Conservation (phyloP, 345 rosid genomes). For the Syzygium aromaticum region DNA sequence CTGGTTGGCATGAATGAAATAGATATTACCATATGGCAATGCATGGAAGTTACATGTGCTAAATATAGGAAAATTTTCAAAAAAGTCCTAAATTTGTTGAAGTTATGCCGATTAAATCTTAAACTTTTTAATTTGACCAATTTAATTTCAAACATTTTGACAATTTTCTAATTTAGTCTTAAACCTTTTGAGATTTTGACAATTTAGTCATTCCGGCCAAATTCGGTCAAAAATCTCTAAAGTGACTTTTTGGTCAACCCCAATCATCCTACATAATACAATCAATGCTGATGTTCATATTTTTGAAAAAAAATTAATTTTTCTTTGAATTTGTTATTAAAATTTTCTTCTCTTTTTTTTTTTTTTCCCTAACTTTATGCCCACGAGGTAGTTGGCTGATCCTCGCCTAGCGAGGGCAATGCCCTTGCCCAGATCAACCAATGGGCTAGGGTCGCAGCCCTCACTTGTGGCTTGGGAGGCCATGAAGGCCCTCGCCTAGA, state of each 20-base stretch:
- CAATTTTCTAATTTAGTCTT: too few relatives aligned
- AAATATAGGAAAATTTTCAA: not conserved
- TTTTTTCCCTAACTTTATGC: not conserved
- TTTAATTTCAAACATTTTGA: too few relatives aligned
- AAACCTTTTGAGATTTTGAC: not conserved
- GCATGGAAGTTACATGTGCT: not conserved
- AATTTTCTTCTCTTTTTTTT: too few relatives aligned
- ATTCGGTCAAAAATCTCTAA: not conserved
- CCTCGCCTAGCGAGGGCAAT: not conserved
- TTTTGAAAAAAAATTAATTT: too few relatives aligned
- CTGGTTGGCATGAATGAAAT: not conserved
- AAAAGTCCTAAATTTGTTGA: accelerated
- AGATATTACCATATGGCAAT: not conserved
- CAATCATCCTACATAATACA: accelerated
- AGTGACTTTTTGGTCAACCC: accelerated
- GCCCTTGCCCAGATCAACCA: not conserved
- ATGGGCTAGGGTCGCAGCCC: not conserved
- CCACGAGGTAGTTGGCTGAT: accelerated
- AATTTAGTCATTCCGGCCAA: too few relatives aligned
- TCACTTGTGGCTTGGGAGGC: not conserved
- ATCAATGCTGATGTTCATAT: accelerated
- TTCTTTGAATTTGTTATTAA: too few relatives aligned
- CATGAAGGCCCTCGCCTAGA: not conserved
- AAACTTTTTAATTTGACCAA: accelerated
- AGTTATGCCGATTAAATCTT: too few relatives aligned